Percentiles rank a stretch among this genome's conserved stretches.
phyloP scores from a whole-genome alignment of 768 basidiomycete species.

The Tylopilus cervinicoccineus region DNA sequence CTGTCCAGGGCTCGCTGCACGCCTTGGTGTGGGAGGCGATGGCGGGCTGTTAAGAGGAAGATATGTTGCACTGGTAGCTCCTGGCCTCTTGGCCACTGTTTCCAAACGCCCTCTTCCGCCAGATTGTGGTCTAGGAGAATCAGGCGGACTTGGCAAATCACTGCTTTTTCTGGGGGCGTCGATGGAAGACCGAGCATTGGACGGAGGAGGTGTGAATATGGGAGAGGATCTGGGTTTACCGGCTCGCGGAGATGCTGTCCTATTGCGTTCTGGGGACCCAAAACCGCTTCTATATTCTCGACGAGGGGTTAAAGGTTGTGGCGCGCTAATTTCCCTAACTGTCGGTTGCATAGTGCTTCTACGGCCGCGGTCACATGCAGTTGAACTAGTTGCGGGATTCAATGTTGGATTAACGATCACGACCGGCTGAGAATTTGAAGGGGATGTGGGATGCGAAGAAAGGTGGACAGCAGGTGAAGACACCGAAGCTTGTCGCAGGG shows the following conservation, averaged over 20 bases:
- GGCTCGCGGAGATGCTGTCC: slow-evolving; percentile 30
- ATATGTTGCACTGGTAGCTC: slow-evolving; percentile 39
- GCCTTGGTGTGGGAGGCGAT: slow-evolving; percentile 36
- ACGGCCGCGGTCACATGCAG: slow-evolving; percentile 42
- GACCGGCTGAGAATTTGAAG: slow-evolving; percentile 48
- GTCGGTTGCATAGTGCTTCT: slow-evolving; percentile 36
- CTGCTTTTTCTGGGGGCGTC: slow-evolving; percentile 35
- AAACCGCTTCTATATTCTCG: slow-evolving; percentile 27
- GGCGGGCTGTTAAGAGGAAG: slow-evolving; percentile 38
- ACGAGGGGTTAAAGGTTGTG: slow-evolving; percentile 33
- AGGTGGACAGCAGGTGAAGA: slow-evolving; percentile 73
- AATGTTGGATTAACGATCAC: slow-evolving; percentile 47
- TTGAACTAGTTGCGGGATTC: slow-evolving; percentile 43
- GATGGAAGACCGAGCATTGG: slow-evolving; percentile 28
- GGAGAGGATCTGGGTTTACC: slow-evolving; percentile 32
- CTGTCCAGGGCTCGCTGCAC: slow-evolving; percentile 40
- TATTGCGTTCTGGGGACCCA: slow-evolving; percentile 23
- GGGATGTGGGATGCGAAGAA: slow-evolving; percentile 51
- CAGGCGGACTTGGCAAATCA: slow-evolving; percentile 43
- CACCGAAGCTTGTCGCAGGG: slow-evolving; percentile 64
- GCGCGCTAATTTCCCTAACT: slow-evolving; percentile 39
- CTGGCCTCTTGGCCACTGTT: slow-evolving; percentile 33
- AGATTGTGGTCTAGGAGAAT: slow-evolving; percentile 44
- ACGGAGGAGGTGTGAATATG: slow-evolving; percentile 28
- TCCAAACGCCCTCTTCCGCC: slow-evolving; percentile 34